phyloP scores from a whole-genome alignment of 1,284 basidiomycete genomes.

The Inonotus obliquus region DNA sequence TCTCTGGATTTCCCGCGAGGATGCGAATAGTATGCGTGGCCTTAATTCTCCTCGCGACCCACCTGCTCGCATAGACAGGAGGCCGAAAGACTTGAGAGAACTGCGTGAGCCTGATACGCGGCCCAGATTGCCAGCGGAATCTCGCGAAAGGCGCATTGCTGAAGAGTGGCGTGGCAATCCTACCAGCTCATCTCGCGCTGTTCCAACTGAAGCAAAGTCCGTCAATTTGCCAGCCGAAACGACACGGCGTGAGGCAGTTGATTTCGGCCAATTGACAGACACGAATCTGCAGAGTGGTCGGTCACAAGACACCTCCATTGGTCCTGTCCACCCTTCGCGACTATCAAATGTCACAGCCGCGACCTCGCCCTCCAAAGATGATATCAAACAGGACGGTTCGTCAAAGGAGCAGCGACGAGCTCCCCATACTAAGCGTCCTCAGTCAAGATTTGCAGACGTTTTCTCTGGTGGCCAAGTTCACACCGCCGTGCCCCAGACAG shows the following conservation, averaged over 20 bases:
- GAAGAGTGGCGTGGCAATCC: not conserved
- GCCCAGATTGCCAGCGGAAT: not conserved
- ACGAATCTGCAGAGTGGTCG: not conserved
- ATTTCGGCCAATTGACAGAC: too few species aligned
- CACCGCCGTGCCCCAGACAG: not conserved
- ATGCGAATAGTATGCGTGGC: not conserved
- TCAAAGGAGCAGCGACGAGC: not conserved
- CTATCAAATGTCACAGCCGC: not conserved
- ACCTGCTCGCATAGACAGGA: not conserved
- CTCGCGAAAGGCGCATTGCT: not conserved
- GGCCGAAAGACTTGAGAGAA: not conserved
- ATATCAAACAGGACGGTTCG: not conserved
- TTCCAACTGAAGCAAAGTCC: not conserved
- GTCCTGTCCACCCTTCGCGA: constrained; percentile 1
- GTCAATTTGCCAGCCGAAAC: not conserved
- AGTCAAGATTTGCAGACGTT: not conserved
- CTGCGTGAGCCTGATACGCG: not conserved
- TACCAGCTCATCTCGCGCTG: not conserved
- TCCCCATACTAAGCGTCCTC: not conserved
- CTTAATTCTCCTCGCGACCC: too few species aligned
- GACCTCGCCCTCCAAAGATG: not conserved
- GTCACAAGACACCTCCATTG: not conserved
- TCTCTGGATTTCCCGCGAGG: constrained; percentile 13
- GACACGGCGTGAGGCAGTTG: too few species aligned
- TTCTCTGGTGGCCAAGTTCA: too few species aligned